Conservation (phyloP, 202 grass and related monocot genomes). For the Digitaria exilis region DNA sequence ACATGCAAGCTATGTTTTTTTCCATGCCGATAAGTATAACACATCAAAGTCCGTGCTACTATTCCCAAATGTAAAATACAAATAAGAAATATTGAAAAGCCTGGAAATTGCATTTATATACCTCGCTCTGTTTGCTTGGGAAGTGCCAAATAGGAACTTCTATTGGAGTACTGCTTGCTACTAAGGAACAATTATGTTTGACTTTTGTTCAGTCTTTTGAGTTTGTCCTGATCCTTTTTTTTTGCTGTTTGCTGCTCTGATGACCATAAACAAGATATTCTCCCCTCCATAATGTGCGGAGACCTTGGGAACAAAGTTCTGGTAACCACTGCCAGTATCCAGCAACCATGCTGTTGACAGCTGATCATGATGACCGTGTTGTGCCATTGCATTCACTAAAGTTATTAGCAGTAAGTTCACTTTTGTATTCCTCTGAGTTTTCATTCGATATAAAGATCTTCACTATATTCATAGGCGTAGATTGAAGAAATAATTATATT, state of each 20-base stretch:
- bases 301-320: constrained; percentile 72
- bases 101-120: too few relatives aligned
- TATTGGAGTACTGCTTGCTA: too few relatives aligned
- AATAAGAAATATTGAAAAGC: too few relatives aligned
- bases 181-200: neutral
- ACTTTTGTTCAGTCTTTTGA: constrained; percentile 1
- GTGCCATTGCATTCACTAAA: constrained; percentile 97
- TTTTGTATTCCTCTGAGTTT: constrained; percentile 27
- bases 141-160: too few relatives aligned
- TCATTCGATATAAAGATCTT: constrained; percentile 7
- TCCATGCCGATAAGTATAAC: too few relatives aligned
- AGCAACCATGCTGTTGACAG: constrained; percentile 85
- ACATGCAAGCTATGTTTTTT: too few relatives aligned
- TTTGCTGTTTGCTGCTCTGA: constrained; percentile 22
- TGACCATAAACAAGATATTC: constrained; percentile 69
- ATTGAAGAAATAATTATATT: constrained; percentile 21
- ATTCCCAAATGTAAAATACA: too few relatives aligned
- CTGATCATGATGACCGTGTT: constrained; percentile 94
- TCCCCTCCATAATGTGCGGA: constrained; percentile 82
- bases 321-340: constrained; percentile 60
- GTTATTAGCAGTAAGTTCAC: constrained; percentile 84
- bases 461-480: constrained; percentile 10
- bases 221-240: constrained; percentile 32
- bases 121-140: too few relatives aligned
- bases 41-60: too few relatives aligned